Evolutionary conservation across 352 stramenopile species (phyloP).

Genomic region (Globisporangium paroecandrum): DNA sequence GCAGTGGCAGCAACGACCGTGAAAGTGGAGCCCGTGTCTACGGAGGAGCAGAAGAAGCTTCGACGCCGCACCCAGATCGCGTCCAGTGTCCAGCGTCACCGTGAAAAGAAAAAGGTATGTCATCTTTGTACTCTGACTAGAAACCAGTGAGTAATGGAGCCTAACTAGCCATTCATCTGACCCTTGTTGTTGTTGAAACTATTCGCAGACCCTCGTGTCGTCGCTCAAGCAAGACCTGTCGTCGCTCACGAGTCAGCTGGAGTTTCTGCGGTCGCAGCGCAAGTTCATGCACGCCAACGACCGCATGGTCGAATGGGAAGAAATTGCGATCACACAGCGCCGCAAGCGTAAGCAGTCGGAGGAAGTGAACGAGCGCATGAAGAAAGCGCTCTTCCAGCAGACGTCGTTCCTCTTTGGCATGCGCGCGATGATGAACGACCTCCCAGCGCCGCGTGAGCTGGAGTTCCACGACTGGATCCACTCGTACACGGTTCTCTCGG

Average conservation of each 20-base stretch:
- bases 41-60: slow-evolving; percentile 60
- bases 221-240: slow-evolving; percentile 44
- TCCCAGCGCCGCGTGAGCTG: slow-evolving; percentile 44
- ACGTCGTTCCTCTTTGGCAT: slow-evolving; percentile 55
- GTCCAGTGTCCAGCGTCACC: slow-evolving; percentile 58
- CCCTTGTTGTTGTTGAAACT: not conserved
- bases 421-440: slow-evolving; percentile 34
- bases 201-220: slow-evolving; percentile 33
- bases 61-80: slow-evolving; percentile 57
- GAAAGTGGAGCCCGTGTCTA: slow-evolving; percentile 27
- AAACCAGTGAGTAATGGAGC: not conserved
- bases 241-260: slow-evolving; percentile 39
- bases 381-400: slow-evolving; percentile 72
- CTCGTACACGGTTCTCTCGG: slow-evolving; percentile 57
- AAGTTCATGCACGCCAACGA: slow-evolving; percentile 42
- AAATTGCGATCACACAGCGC: slow-evolving; percentile 56
- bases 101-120: slow-evolving; percentile 56
- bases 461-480: slow-evolving; percentile 78
- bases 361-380: slow-evolving; percentile 48
- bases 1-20: not conserved
- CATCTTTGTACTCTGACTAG: not conserved
- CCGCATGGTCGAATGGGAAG: slow-evolving; percentile 49
- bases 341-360: slow-evolving; percentile 58
- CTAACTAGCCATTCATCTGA: not conserved
- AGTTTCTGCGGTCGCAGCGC: slow-evolving; percentile 36